Conservation (phyloP, 345 rosid genomes). For the Mercurialis annua region DNA sequence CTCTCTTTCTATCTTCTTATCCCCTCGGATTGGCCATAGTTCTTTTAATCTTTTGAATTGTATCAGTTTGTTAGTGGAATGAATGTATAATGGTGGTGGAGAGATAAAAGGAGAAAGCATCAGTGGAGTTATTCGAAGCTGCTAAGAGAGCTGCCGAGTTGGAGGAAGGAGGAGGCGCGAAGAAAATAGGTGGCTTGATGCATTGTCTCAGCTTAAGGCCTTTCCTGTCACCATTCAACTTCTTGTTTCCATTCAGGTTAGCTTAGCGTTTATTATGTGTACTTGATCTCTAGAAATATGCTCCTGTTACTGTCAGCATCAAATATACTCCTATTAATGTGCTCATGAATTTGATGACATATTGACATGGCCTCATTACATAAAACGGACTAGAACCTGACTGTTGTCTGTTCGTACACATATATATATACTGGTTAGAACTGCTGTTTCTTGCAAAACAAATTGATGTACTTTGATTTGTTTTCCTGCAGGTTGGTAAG, state of each 20-base stretch:
- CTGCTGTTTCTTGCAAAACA: too few species aligned
- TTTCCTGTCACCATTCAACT: constrained; percentile 17
- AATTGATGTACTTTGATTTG: background rate
- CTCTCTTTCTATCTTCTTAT: background rate
- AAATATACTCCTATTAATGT: too few species aligned
- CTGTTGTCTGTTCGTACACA: too few species aligned
- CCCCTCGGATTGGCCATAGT: too few species aligned
- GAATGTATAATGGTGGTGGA: background rate
- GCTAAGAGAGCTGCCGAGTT: constrained; percentile 18
- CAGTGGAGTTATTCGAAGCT: constrained; percentile 17
- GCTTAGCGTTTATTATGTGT: too few species aligned
- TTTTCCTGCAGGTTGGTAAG: constrained; percentile 20
- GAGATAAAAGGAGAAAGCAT: constrained; percentile 7
- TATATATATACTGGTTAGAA: too few species aligned
- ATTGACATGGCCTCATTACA: background rate
- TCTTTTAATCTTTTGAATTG: too few species aligned
- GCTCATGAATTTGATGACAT: too few species aligned
- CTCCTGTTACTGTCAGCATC: too few species aligned
- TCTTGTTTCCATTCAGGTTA: constrained; percentile 25
- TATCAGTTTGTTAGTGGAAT: background rate
- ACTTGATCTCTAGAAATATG: too few species aligned
- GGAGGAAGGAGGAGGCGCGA: constrained; percentile 10
- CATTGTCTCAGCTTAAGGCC: constrained; percentile 17
- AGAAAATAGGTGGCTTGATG: constrained; percentile 22
- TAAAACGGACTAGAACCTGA: too few species aligned